Evolutionary conservation across 2,329 filamentous ascomycete species (phyloP).

Genomic region (Xylaria sp.): DNA sequence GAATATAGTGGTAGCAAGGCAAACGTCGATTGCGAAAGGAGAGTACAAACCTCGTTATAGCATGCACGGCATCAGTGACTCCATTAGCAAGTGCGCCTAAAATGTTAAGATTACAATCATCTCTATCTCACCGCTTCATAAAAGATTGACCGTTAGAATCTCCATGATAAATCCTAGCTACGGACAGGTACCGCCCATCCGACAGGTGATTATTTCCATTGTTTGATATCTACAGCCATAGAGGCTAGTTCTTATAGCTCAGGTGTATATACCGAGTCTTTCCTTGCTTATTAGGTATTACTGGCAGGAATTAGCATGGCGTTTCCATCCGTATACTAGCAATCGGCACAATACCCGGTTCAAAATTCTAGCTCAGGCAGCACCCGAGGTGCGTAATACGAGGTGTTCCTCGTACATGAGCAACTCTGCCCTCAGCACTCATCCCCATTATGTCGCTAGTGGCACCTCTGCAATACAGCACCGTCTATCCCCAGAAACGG

Average conservation of each 20-base stretch:
- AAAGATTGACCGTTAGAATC: too few relatives aligned
- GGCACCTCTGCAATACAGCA: neutral
- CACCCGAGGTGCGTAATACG: neutral
- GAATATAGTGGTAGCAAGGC: too few relatives aligned
- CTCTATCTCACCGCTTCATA: too few relatives aligned
- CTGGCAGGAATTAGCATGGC: neutral
- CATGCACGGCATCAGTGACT: too few relatives aligned
- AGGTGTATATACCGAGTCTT: neutral
- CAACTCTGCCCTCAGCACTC: neutral
- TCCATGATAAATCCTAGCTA: neutral
- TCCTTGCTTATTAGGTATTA: neutral
- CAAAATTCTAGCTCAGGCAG: neutral
- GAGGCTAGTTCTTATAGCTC: neutral
- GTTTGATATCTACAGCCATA: neutral
- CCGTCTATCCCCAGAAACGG: neutral
- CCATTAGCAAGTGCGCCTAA: too few relatives aligned
- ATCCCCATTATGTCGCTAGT: neutral
- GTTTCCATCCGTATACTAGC: neutral
- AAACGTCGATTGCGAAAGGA: too few relatives aligned
- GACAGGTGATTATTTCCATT: neutral
- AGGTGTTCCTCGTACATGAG: neutral
- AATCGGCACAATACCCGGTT: neutral
- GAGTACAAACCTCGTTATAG: too few relatives aligned
- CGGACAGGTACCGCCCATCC: neutral
- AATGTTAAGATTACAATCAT: too few relatives aligned